Base-by-base conservation (phyloP, 257 asterid genomes). In the Penstemon davidsonii region DNA sequence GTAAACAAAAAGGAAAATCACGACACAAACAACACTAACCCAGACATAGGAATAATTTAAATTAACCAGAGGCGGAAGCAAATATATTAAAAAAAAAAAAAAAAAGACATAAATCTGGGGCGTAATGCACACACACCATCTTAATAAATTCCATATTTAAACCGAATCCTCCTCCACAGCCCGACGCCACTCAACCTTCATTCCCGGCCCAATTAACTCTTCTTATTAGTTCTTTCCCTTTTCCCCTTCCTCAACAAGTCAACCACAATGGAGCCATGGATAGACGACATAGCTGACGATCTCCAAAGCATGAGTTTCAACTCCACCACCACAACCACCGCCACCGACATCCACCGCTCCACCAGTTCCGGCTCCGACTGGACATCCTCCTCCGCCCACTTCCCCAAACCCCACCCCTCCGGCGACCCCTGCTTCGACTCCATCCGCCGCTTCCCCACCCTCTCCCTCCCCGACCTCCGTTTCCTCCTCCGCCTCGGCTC, bases 231-330 rank as follows among this genome's bases (percentile, higher is more conserved):
- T 40, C 13, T 5, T 47, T 9, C 11, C 45, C 4, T 4, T 9
- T 15, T n/a, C 56, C 50, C 7, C 25, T 3, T 0, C 0, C 3
- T 0, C 6, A 4, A 62, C 15, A 43, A 62, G 2, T 2, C 45
- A 56, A 13, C 15, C 60, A 37, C 58, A 44, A 39, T 69, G 74
- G 60, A 68, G 6, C 46, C 66, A 59, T 80, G 86, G 83, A 55
- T 78, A n/a, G 95, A 84, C 72, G 91, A 88, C 64, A 38, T 90
- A 2, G 72, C 88, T 81, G 95, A 88, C 85, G 97, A 90, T 74
- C 90, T 94, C 65, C 92, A 88, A 44, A 88, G 99, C 87, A 75
- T 91, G 73, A 90, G 97, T 67, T 94, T 88, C 89, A 91, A 86
- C 82, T 91, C 98, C 79, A 75, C 94, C 13, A 82, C 88, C 60